These are phyloP conservation scores for Sphagnum magellanicum DNA, from an alignment of 228 moss, liverwort and hornwort genomes.

Conservation along the genomic window DNA sequence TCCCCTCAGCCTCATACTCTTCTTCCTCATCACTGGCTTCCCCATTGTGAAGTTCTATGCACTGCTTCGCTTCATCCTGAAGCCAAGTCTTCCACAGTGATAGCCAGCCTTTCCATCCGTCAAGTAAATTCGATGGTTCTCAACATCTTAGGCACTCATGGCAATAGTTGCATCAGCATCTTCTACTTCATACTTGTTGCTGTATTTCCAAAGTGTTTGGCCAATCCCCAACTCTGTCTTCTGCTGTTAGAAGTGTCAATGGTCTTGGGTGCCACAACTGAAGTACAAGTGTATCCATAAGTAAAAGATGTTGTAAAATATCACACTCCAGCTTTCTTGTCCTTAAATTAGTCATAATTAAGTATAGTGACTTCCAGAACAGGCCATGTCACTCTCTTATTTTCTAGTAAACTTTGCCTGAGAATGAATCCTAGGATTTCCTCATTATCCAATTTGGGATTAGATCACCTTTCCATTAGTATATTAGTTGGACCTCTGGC, in stretches of 20 bases:
- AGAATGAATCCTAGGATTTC: no score
- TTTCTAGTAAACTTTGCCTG: no score
- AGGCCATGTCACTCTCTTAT: no score
- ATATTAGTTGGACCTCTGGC: no score
- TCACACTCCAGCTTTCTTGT: no score
- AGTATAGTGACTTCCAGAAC: no score
- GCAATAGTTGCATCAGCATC: constrained; percentile 48
- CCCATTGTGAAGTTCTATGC: constrained; percentile 77
- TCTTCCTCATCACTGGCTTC: constrained; percentile 94
- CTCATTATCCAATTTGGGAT: no score
- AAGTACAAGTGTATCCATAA: no score
- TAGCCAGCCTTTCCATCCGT: constrained; percentile 80
- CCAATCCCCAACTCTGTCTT: constrained; percentile 67
- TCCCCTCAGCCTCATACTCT: constrained; percentile 93
- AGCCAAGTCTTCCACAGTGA: constrained; percentile 55
- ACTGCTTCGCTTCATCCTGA: constrained; percentile 64
- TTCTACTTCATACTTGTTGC: constrained; percentile 85
- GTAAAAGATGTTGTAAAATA: no score
- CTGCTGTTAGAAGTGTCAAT: constrained; percentile 56
- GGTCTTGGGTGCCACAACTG: constrained; percentile 99
- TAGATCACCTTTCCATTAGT: no score
- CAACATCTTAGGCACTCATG: constrained; percentile 59
- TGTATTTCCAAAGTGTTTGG: constrained; percentile 80
- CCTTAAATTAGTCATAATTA: no score
- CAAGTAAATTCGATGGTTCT: constrained; percentile 83